phyloP scores from a whole-genome alignment of 202 grass and related monocot genomes.

The Panicum hallii region DNA sequence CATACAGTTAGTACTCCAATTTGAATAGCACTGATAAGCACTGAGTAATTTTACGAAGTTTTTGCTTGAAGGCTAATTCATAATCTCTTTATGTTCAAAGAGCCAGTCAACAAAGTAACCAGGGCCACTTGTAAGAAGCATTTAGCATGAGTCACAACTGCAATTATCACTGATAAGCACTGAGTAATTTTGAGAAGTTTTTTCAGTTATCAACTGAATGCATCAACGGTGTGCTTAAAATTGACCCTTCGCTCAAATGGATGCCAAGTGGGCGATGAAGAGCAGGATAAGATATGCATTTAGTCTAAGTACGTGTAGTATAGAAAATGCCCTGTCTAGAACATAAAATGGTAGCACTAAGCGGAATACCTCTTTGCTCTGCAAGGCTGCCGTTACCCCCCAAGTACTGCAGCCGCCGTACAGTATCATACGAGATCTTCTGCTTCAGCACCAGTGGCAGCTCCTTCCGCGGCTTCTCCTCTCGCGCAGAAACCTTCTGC shows the following conservation, averaged over 20 bases:
- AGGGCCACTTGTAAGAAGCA: background rate
- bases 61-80: too few relatives aligned
- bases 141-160: too few relatives aligned
- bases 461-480: constrained; percentile 64
- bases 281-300: background rate
- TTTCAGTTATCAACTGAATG: background rate
- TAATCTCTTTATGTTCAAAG: background rate
- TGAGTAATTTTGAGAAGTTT: background rate
- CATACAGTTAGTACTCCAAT: background rate
- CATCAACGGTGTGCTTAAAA: background rate
- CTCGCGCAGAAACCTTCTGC: constrained; percentile 49
- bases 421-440: constrained; percentile 71
- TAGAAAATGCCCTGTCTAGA: background rate
- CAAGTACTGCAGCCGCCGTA: constrained; percentile 53
- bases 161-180: too few relatives aligned
- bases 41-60: background rate
- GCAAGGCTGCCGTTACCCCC: constrained; percentile 46
- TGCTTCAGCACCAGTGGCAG: constrained; percentile 71
- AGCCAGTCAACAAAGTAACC: background rate
- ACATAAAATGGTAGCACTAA: constrained; percentile 5
- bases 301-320: background rate
- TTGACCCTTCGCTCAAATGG: background rate
- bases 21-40: too few relatives aligned
- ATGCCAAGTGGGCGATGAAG: constrained; percentile 11
- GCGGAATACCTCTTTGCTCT: constrained; percentile 70